These are phyloP conservation scores for Artemisia annua DNA, from an alignment of 129 eudicot species.

Conservation along the genomic window DNA sequence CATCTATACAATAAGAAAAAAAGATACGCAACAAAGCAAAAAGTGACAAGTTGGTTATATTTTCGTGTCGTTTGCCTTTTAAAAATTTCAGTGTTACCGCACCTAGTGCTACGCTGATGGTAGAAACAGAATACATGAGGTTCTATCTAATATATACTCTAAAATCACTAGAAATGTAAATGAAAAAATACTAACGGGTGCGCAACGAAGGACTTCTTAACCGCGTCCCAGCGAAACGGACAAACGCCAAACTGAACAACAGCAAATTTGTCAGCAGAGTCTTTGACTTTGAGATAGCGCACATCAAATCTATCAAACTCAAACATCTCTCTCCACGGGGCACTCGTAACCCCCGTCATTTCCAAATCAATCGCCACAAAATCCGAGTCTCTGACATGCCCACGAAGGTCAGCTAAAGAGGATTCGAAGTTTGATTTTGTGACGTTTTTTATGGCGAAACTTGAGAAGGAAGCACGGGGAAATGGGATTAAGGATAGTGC, in stretches of 20 bases:
- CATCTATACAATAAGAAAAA: no score
- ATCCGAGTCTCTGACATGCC: slow-evolving; percentile 64
- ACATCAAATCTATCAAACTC: slow-evolving; percentile 76
- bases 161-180: background rate
- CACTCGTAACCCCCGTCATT: slow-evolving; percentile 88
- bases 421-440: slow-evolving; percentile 69
- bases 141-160: no score
- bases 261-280: slow-evolving; percentile 85
- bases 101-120: no score
- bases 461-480: slow-evolving; percentile 33
- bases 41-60: no score
- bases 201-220: slow-evolving; percentile 54
- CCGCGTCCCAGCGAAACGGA: slow-evolving; percentile 81
- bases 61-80: no score
- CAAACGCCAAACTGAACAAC: slow-evolving; percentile 97
- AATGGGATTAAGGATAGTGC: slow-evolving; percentile 33
- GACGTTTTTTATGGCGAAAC: slow-evolving; percentile 67
- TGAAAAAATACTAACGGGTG: slow-evolving; percentile 66
- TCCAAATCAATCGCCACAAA: slow-evolving; percentile 86
- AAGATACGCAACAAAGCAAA: no score
- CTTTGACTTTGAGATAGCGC: slow-evolving; percentile 68
- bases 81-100: no score
- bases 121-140: no score
- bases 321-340: slow-evolving; percentile 87
- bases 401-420: slow-evolving; percentile 54